Percentiles rank a stretch among this genome's conserved stretches.
These are phyloP conservation scores for Penicillium capsulatum DNA, from an alignment of 2,329 filamentous ascomycete species.

Conservation along the genomic window DNA sequence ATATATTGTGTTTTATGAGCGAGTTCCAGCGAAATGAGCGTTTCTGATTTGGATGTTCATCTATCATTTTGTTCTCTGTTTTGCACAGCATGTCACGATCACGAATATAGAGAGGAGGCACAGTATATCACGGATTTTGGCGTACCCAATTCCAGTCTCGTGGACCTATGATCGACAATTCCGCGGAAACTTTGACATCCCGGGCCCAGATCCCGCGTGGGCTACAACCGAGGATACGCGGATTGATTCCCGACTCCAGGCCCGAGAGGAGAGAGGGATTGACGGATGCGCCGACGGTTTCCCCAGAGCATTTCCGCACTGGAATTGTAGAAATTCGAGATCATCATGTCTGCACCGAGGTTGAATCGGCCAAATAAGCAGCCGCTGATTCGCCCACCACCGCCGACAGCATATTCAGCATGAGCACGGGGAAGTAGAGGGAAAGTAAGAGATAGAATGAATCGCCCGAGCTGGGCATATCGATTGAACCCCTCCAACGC, in stretches of 20 bases:
- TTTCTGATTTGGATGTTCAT: slow-evolving; percentile 5
- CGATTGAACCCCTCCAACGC: no score
- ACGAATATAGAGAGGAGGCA: slow-evolving; percentile 17
- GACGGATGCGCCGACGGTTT: no score
- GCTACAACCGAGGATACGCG: slow-evolving; percentile 6
- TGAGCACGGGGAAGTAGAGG: neutral
- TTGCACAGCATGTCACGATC: slow-evolving; percentile 15
- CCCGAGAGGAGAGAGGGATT: no score
- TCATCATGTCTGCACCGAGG: no score
- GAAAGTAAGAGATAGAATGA: no score
- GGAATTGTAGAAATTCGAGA: no score
- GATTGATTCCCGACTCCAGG: no score
- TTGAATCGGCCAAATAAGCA: slow-evolving; percentile 17
- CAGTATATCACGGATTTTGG: slow-evolving; percentile 1
- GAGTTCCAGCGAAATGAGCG: slow-evolving; percentile 42
- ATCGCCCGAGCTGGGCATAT: no score
- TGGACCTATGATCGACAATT: no score
- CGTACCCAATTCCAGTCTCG: no score
- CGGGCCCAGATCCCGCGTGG: slow-evolving; percentile 2
- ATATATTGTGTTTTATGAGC: slow-evolving; percentile 63
- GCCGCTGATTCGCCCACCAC: slow-evolving; percentile 23
- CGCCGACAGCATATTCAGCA: neutral
- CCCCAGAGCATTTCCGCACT: no score
- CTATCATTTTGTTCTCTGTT: slow-evolving; percentile 1
- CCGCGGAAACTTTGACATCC: neutral